Conservation (phyloP, 768 basidiomycete genomes). For the Neoboletus subvelutipes region DNA sequence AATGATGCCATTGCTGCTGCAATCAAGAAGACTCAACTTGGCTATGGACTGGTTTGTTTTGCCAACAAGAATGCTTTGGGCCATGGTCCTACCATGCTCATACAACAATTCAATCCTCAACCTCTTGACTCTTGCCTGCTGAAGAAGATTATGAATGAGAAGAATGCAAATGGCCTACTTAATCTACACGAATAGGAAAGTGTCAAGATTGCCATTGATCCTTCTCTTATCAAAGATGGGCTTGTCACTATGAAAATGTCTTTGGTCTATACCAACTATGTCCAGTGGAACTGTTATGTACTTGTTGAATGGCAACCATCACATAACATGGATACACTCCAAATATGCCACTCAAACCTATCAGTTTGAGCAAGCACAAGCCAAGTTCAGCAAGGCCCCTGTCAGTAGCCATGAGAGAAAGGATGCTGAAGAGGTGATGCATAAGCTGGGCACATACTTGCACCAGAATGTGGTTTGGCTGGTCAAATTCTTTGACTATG, state of each 20-base stretch:
- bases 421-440: not conserved
- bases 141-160: not conserved
- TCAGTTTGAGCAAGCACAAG: not conserved
- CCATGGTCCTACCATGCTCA: not conserved
- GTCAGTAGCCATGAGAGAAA: not conserved
- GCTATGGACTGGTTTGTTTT: not conserved
- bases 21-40: not conserved
- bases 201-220: not conserved
- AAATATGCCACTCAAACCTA: accelerated
- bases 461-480: not conserved
- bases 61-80: not conserved
- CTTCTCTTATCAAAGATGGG: too few relatives aligned
- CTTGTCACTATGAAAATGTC: too few relatives aligned
- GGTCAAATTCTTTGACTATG: not conserved
- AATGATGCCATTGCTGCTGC: not conserved
- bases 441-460: not conserved
- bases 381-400: accelerated
- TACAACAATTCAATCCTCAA: not conserved
- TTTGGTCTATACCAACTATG: not conserved
- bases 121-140: not conserved
- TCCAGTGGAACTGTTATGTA: not conserved
- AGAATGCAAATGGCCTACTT: accelerated
- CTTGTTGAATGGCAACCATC: not conserved
- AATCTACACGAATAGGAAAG: not conserved
- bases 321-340: accelerated